phyloP scores from a whole-genome alignment of 2,329 filamentous ascomycete species.

The Sporothrix luriei region DNA sequence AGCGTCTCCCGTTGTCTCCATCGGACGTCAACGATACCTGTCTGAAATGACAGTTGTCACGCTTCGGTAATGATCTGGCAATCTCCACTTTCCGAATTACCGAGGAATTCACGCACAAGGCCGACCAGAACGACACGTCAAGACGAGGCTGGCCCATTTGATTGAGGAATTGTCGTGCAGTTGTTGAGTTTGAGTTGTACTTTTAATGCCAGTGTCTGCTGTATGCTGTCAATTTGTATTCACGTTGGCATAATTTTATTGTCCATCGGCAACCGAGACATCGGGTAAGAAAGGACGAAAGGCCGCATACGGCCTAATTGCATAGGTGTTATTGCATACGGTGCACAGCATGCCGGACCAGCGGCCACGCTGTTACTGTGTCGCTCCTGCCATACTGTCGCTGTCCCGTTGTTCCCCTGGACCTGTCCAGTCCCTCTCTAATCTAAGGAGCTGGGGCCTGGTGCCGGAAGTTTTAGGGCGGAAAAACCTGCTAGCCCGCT shows the following conservation, averaged over 20 bases:
- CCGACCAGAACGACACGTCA: neutral
- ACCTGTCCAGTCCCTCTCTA: slow-evolving; percentile 5
- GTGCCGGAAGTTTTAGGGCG: slow-evolving; percentile 37
- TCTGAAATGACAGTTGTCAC: slow-evolving; percentile 21
- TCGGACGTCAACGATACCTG: slow-evolving; percentile 1
- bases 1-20: neutral
- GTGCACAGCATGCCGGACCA: slow-evolving; percentile 33
- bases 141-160: slow-evolving; percentile 13
- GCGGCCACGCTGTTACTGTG: slow-evolving; percentile 30
- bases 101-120: slow-evolving; percentile 28
- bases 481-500: slow-evolving; percentile 32
- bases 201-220: neutral
- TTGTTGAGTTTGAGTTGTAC: no score
- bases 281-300: neutral
- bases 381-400: slow-evolving; percentile 28
- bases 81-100: slow-evolving; percentile 34
- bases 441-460: slow-evolving; percentile 23
- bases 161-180: neutral
- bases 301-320: slow-evolving; percentile 15
- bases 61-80: slow-evolving; percentile 20
- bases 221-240: neutral
- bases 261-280: neutral
- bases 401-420: slow-evolving; percentile 15
- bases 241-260: neutral
- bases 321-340: slow-evolving; percentile 18